Conservation (phyloP, 169 alveolate species). For the Cryptosporidium meleagridis region DNA sequence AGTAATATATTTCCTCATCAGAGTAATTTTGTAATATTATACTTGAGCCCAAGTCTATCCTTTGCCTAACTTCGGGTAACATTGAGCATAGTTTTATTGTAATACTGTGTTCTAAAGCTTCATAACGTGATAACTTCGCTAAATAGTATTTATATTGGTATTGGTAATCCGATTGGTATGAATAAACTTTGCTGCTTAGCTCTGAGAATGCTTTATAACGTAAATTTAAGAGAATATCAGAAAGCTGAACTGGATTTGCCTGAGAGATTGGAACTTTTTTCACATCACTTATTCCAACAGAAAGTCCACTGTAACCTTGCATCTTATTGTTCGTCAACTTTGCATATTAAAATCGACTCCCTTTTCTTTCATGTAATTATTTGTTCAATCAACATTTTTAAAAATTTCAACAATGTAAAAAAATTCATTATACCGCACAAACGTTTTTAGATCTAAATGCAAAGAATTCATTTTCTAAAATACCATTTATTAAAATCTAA, state of each 20-base stretch:
- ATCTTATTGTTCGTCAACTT: background rate
- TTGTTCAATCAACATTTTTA: background rate
- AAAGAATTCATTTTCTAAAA: background rate
- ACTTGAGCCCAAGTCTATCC: constrained; percentile 17
- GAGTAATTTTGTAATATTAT: constrained; percentile 26
- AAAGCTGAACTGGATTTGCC: constrained; percentile 66
- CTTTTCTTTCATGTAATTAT: background rate
- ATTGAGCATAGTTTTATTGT: constrained; percentile 19
- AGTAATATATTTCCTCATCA: constrained; percentile 56
- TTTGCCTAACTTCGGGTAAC: constrained; percentile 36
- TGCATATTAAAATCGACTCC: background rate
- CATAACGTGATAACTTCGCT: constrained; percentile 38
- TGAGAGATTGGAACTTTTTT: constrained; percentile 33
- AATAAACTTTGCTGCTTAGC: constrained; percentile 20
- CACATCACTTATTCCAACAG: constrained; percentile 1
- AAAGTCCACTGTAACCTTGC: constrained; percentile 35
- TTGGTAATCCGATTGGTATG: constrained; percentile 45
- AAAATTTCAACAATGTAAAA: background rate
- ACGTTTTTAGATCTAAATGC: background rate
- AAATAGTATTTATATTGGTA: constrained; percentile 54
- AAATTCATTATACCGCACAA: background rate
- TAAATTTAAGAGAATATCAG: constrained; percentile 7
- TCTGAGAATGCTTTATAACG: constrained; percentile 39
- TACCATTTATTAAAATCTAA: background rate
- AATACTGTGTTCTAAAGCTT: constrained; percentile 29